Evolutionary conservation across 2,329 filamentous ascomycete species (phyloP), one percentile per base, ranked within the genome.

Genomic region (Arthrobotrys megalospora): DNA sequence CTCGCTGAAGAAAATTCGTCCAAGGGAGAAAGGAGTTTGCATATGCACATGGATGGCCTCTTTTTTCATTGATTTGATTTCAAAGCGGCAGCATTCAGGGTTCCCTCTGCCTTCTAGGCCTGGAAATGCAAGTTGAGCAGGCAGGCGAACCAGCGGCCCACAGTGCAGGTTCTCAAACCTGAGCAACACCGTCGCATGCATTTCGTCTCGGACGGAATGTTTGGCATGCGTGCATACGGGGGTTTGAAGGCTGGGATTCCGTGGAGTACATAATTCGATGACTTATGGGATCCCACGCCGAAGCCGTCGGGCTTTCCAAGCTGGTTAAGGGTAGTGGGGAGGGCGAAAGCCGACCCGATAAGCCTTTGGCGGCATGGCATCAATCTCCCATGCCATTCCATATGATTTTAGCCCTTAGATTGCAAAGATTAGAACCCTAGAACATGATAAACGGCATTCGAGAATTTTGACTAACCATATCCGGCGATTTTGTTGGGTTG

Each of bases 241-340:
- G 73, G 73, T 60, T 60, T 58, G 52, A 48, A 58, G 64, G 64
- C 72, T 58, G 58, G 72, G 72, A 58, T 76, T 41, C 60, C 36
- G 48, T 76, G 64, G 72, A 65, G 72, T 70, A 69, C 73, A 60
- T 70, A 70, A 76, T 67, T 77, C 60, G 58, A 77, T 77, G 73
- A 77, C 73, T 77, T 77, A 71, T 77, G 50, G 60, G 60, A 77
- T 77, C 73, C 69, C 73, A 77, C 73, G 67, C 62, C 50, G 60
- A 70, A 70, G 66, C 66, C 66, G 65, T 67, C 73, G 73, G 73
- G 60, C 73, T 70, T 71, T 64, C 53, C 65, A 45, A 55, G 43
- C 63, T 63, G 34, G 53, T 47, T 28, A 36, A 73, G 36, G 14
- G 58, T 12, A 38, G 48, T 38, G 66, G 50, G 60, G 60, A 65